Base-by-base conservation (phyloP, 768 basidiomycete genomes). In the Leucocoprinus sp. region DNA sequence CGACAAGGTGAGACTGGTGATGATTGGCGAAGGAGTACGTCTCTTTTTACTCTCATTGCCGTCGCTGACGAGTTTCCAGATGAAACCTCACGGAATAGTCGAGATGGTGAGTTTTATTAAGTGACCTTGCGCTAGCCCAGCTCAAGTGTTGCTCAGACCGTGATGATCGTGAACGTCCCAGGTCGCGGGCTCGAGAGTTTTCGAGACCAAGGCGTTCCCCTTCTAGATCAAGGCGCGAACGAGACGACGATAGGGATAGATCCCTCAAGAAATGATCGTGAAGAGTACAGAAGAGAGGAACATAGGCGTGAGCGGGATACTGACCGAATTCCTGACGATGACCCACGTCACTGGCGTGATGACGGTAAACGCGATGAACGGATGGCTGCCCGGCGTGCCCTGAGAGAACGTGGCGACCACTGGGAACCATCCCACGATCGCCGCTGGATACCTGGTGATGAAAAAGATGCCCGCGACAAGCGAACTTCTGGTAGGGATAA, bases 1-100 rank as follows among this genome's bases (percentile, higher is more conserved):
- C 83, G 82, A 62, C 69, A 71, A 35, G 84, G 80, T 28, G 88
- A 90, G 59, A 70, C 69, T 19, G 80, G 77, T 54, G 85, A 90
- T 54, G 88, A 92, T 57, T 92, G 88, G 88, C 74, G 88, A 58
- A 74, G 84, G 77, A 84, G 88, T 87, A 54, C 52, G 72, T 62
- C 23, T 54, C 48, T 42, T 58, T 37, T 7, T 55, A 50, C 50
- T 34, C 40, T 43, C 19, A 43, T 15, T 19, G 12, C 31, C 22
- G 47, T 31, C 9, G 41, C 51, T 53, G 54, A 51, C 37, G 40
- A 14, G 31, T 31, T 27, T 44, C 50, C 28, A 78, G 75, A 68
- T 51, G 60, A 69, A 42, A 77, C 81, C 52, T 64, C 70, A 48
- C 72, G 82, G 45, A 59, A 70, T 47, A 61, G 63, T 50, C 73